Percentiles rank a stretch among this genome's conserved stretches.
phyloP scores from a whole-genome alignment of 305 asterid species.

The Petunia hybrid region DNA sequence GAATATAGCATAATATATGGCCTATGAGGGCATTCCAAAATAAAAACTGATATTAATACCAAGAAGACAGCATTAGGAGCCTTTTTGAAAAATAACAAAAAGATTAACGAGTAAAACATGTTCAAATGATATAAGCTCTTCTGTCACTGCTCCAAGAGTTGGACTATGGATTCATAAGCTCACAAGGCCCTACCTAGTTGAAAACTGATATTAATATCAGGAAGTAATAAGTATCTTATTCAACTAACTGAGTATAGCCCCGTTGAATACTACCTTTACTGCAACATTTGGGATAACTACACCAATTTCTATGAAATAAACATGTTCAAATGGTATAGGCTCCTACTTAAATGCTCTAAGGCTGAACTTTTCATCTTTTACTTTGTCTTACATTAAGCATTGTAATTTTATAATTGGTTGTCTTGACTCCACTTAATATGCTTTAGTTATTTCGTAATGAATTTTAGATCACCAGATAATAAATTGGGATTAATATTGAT shows the following conservation, averaged over 20 bases:
- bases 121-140: neutral
- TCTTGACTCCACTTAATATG: conserved; percentile 12
- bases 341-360: conserved; percentile 17
- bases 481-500: neutral
- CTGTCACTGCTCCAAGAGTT: neutral
- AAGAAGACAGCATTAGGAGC: conserved; percentile 16
- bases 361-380: neutral
- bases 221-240: conserved; percentile 3
- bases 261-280: neutral
- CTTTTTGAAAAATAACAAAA: neutral
- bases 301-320: neutral
- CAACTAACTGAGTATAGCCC: neutral
- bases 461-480: neutral
- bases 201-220: neutral
- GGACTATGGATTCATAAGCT: neutral
- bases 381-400: neutral
- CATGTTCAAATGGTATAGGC: neutral
- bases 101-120: neutral
- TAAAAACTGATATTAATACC: conserved; percentile 12
- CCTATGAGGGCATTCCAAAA: conserved; percentile 6
- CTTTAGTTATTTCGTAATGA: conserved; percentile 2
- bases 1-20: conserved; percentile 10
- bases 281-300: conserved; percentile 11
- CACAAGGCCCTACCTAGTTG: neutral
- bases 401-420: neutral